A percentile compares a stretch with the other conserved stretches of the same genome.
Evolutionary conservation across 129 eudicot species (phyloP).

Genomic region (Chrysanthemum seticuspe): DNA sequence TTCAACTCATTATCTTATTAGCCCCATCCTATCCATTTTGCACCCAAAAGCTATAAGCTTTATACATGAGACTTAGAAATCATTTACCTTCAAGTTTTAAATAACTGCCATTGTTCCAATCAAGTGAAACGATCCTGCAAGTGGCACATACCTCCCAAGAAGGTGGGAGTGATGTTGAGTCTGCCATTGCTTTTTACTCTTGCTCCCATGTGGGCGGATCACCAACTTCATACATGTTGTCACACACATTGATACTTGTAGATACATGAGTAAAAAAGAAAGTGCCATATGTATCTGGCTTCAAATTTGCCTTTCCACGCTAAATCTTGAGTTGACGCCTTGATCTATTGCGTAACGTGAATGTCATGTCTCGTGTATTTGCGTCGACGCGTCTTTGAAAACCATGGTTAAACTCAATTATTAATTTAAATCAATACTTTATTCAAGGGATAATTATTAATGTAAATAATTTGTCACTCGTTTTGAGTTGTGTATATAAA

Average conservation of each 20-base stretch:
- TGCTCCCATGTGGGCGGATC: slow-evolving; percentile 64
- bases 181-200: slow-evolving; percentile 38
- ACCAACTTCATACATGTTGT: slow-evolving; percentile 50
- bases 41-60: neutral
- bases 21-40: neutral
- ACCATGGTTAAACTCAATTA: too few relatives aligned
- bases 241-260: neutral
- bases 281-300: too few relatives aligned
- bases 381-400: too few relatives aligned
- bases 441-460: too few relatives aligned
- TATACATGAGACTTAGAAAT: neutral
- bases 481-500: too few relatives aligned
- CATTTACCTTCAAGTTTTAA: slow-evolving; percentile 51
- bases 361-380: too few relatives aligned
- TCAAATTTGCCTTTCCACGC: too few relatives aligned
- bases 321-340: too few relatives aligned
- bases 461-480: too few relatives aligned
- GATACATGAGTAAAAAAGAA: neutral
- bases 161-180: slow-evolving; percentile 31
- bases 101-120: slow-evolving; percentile 55
- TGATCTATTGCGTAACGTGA: too few relatives aligned
- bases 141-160: slow-evolving; percentile 59
- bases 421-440: too few relatives aligned
- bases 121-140: slow-evolving; percentile 54
- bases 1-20: neutral